Base-by-base conservation (phyloP, 345 rosid species). In the Ceriops decandra region DNA sequence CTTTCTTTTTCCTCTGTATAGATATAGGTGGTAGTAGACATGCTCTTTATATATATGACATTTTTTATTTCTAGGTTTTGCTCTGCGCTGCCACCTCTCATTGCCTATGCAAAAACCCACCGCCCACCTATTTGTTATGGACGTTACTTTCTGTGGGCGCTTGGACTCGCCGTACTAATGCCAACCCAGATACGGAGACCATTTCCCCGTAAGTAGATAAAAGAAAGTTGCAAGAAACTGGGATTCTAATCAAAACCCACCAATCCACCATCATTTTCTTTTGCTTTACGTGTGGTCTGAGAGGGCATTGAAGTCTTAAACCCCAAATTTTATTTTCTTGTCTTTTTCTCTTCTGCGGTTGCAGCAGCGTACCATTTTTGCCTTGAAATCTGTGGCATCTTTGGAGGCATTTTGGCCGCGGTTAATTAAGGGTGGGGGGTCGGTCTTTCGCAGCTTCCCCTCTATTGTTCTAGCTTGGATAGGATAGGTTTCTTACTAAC, bases 341-440 rank as follows among this genome's bases (percentile, higher is more conserved):
- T 82, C 73, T 35, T 49, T 36, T 53, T 64, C 52, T 31, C 33
- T 53, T 68, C 79, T 68, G 74, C 53, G 71, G 47, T 69, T 66
- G 63, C 72, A 52, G 66, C 68, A 76, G 74, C 59, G 69, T 76
- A 52, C 70, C 68, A 72, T 66, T 75, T 70, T 66, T 6, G 33
- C 59, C 69, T 67, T 77, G 72, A 69, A 60, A 76, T 76, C 59
- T 75, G 83, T 72, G 74, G 75, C 65, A 31, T 68, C 13, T 70
- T 78, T 77, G 79, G 72, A 74, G 66, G 62, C 72, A 71, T 71
- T 62, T 21, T 54, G 33, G 49, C 49, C 49, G 13, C 49, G 13
- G 5, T 42, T 42, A 42, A 42, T 11, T 42, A 2, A 13, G 3
- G n/a, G n/a, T n/a, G 49, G 46, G 46, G 9, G 47, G 60, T 42